Conservation (phyloP, 148 eudicot genomes). For the Heliosperma pusillum region DNA sequence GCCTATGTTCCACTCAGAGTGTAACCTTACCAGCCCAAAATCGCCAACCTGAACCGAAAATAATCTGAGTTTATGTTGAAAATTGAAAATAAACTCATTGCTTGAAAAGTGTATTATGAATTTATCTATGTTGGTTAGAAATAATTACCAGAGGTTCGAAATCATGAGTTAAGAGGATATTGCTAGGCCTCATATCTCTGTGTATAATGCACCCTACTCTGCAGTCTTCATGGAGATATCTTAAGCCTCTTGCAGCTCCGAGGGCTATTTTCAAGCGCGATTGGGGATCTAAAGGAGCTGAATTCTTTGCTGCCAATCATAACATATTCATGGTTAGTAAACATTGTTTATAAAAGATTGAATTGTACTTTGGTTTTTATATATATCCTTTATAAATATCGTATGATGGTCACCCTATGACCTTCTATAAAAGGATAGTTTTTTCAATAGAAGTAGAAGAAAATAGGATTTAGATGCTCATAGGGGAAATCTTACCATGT, state of each 20-base stretch:
- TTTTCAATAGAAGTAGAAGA: too few species aligned
- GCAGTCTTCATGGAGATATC: slow-evolving; percentile 95
- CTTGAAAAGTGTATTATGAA: background rate
- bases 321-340: slow-evolving; percentile 2
- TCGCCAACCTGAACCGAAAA: slow-evolving; percentile 67
- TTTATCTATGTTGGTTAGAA: background rate
- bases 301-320: slow-evolving; percentile 42
- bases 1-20: slow-evolving; percentile 54
- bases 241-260: slow-evolving; percentile 83
- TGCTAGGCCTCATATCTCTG: slow-evolving; percentile 75
- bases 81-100: background rate
- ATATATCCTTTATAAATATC: too few species aligned
- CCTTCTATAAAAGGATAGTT: too few species aligned
- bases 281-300: slow-evolving; percentile 47
- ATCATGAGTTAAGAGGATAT: slow-evolving; percentile 87
- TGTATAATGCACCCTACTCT: slow-evolving; percentile 88
- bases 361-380: too few species aligned
- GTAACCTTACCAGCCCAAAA: slow-evolving; percentile 80
- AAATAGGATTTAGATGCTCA: too few species aligned
- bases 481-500: slow-evolving; percentile 44
- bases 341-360: background rate
- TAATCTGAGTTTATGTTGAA: background rate
- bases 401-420: too few species aligned
- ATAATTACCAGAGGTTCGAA: slow-evolving; percentile 80
- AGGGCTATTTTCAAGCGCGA: slow-evolving; percentile 69